Evolutionary conservation across 78 protist species (phyloP).

Genomic region (Tieghemostelium lacteum): DNA sequence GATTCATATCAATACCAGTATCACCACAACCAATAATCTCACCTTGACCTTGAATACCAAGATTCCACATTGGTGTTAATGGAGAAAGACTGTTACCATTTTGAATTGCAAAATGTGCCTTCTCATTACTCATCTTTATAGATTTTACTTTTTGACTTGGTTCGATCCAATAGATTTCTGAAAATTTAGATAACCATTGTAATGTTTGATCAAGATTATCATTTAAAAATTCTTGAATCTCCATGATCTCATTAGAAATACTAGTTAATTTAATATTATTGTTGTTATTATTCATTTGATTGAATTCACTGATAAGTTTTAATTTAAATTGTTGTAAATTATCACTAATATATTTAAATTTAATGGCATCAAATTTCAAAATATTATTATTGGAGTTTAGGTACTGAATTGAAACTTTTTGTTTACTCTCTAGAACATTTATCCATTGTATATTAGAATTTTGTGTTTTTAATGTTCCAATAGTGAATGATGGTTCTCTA

Average conservation of each 20-base stretch:
- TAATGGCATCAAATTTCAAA: background rate
- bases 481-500: background rate
- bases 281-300: background rate
- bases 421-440: slow-evolving; percentile 7
- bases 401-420: slow-evolving; percentile 3
- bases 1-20: slow-evolving; percentile 41
- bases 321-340: background rate
- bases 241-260: background rate
- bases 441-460: slow-evolving; percentile 20
- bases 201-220: background rate
- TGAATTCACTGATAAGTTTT: background rate
- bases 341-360: background rate
- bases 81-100: background rate
- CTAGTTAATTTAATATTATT: background rate
- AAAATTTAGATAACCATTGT: background rate
- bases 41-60: slow-evolving; percentile 8
- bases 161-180: slow-evolving; percentile 37
- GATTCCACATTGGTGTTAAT: slow-evolving; percentile 27
- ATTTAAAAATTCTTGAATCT: background rate
- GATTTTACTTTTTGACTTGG: background rate
- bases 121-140: slow-evolving; percentile 1
- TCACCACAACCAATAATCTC: slow-evolving; percentile 44
- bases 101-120: slow-evolving; percentile 20
- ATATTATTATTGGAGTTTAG: background rate
- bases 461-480: background rate